These are phyloP conservation scores for Adansonia digitata DNA, from an alignment of 345 rosid genomes.

Conservation along the genomic window DNA sequence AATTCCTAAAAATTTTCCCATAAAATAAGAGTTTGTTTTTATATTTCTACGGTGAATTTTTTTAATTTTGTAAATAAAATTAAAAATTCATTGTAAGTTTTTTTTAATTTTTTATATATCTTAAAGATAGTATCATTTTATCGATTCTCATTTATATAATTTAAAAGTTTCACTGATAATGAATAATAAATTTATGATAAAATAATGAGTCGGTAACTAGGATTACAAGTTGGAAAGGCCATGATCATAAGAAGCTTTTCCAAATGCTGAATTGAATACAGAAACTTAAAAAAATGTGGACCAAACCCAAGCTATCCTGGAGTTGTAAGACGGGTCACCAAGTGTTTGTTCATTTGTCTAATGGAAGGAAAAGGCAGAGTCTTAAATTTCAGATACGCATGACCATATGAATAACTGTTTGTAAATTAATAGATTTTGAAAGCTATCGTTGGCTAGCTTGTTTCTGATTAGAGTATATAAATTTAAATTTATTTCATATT, in stretches of 20 bases:
- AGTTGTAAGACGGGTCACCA: slow-evolving; percentile 2
- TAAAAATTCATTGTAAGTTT: too few species aligned
- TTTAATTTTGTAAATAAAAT: too few species aligned
- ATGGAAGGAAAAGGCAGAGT: slow-evolving; percentile 8
- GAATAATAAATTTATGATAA: too few species aligned
- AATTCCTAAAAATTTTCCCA: background rate
- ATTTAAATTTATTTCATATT: too few species aligned
- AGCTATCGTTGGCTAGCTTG: background rate
- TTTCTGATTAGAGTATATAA: too few species aligned
- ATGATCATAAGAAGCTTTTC: slow-evolving; percentile 7
- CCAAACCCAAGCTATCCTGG: background rate
- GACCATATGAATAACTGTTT: slow-evolving; percentile 1
- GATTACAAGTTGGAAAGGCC: background rate
- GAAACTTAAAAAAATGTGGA: background rate
- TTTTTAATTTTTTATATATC: too few species aligned
- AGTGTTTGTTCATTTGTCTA: slow-evolving; percentile 18
- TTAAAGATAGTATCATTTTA: too few species aligned
- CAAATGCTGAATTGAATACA: slow-evolving; percentile 11
- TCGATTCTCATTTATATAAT: too few species aligned
- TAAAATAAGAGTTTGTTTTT: slow-evolving; percentile 19
- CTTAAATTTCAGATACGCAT: slow-evolving; percentile 23
- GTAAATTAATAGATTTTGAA: slow-evolving; percentile 17
- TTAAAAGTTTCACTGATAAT: too few species aligned
- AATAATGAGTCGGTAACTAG: slow-evolving; percentile 15
- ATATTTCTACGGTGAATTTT: too few species aligned